These are phyloP conservation scores for Nepenthes gracilis DNA, from an alignment of 148 eudicot species.

Conservation along the genomic window DNA sequence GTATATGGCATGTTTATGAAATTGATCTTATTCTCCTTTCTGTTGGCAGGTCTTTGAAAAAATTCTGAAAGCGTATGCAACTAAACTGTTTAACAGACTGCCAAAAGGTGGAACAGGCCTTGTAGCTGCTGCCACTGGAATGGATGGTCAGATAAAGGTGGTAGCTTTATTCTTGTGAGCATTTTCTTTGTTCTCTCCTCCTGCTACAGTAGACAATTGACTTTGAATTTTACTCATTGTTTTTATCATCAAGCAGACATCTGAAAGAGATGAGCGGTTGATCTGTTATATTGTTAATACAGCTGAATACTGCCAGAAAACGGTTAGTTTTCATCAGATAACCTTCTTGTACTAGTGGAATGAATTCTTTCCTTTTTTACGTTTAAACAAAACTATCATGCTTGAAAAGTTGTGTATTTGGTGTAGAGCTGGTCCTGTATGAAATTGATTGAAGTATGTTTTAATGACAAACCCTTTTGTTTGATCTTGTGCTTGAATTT, in stretches of 20 bases:
- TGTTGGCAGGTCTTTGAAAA: slow-evolving; percentile 68
- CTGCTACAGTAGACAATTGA: background rate
- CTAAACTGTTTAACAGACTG: slow-evolving; percentile 70
- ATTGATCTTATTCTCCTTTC: slow-evolving; percentile 13
- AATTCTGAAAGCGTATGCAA: slow-evolving; percentile 91
- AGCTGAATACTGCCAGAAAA: slow-evolving; percentile 96
- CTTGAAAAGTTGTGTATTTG: background rate
- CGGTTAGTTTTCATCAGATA: slow-evolving; percentile 43
- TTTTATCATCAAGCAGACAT: slow-evolving; percentile 44
- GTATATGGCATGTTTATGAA: background rate
- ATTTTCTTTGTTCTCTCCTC: background rate
- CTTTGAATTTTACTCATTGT: background rate
- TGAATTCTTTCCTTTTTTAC: background rate
- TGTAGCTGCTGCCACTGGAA: slow-evolving; percentile 98
- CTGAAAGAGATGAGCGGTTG: slow-evolving; percentile 87
- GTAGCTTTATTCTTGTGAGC: background rate
- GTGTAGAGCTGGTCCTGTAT: background rate
- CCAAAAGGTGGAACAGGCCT: slow-evolving; percentile 94
- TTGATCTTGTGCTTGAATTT: too few relatives aligned
- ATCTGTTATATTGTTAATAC: slow-evolving; percentile 92
- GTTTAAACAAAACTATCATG: background rate
- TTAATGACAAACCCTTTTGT: too few relatives aligned
- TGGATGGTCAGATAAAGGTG: slow-evolving; percentile 99
- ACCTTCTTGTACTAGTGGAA: slow-evolving; percentile 3
- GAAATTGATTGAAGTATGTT: too few relatives aligned